phyloP scores from a whole-genome alignment of 805 yeast species.

The Cyberlindnera euphorbiae region DNA sequence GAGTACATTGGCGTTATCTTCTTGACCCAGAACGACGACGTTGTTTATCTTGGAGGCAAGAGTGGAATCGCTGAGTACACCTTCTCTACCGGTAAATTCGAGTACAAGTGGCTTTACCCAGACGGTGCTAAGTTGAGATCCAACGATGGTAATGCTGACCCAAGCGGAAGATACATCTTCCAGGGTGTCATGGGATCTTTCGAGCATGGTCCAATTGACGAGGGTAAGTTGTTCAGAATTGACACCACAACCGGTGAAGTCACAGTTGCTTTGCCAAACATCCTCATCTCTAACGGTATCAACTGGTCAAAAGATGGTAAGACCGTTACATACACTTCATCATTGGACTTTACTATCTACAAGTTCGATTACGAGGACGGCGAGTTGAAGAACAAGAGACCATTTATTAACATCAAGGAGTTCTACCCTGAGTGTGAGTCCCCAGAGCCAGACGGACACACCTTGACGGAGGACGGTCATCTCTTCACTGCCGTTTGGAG shows the following conservation, averaged over 20 bases:
- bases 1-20: slow-evolving; percentile 69
- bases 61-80: slow-evolving; percentile 58
- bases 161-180: slow-evolving; percentile 64
- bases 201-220: slow-evolving; percentile 30
- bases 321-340: slow-evolving; percentile 49
- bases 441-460: slow-evolving; percentile 81
- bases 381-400: slow-evolving; percentile 32
- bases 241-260: slow-evolving; percentile 28
- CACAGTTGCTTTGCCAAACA: slow-evolving; percentile 33
- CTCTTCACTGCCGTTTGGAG: slow-evolving; percentile 69
- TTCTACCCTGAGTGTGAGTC: slow-evolving; percentile 24
- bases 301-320: slow-evolving; percentile 44
- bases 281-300: slow-evolving; percentile 62
- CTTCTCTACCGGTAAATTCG: slow-evolving; percentile 36
- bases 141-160: slow-evolving; percentile 81
- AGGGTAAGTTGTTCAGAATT: slow-evolving; percentile 52
- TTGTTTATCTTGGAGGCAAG: slow-evolving; percentile 56
- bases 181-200: slow-evolving; percentile 77
- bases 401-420: slow-evolving; percentile 35
- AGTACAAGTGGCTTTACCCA: slow-evolving; percentile 34
- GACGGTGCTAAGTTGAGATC: slow-evolving; percentile 44
- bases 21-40: slow-evolving; percentile 47
- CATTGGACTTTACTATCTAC: slow-evolving; percentile 43
- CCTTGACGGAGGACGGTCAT: slow-evolving; percentile 45
- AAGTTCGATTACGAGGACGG: slow-evolving; percentile 42